A percentile compares a stretch with the other conserved stretches of the same genome.
Conservation (phyloP, 2,329 filamentous ascomycete genomes). For the Dactylonectria estremocensis region DNA sequence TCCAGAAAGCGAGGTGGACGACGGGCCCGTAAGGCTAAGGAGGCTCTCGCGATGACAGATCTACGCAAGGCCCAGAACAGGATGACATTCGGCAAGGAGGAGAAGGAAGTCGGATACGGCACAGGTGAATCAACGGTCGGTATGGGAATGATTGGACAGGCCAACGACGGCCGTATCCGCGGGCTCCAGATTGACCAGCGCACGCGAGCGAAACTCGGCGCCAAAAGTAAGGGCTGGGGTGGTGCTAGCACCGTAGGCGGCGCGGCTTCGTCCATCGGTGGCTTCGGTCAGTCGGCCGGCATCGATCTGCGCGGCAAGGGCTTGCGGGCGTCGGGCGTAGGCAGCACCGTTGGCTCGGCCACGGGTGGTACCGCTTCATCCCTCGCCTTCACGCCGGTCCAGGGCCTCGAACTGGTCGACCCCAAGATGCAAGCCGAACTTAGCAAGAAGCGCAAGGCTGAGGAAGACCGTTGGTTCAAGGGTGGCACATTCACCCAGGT, state of each 20-base stretch:
- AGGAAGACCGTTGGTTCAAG: conserved; percentile 97
- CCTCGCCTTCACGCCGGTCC: conserved; percentile 93
- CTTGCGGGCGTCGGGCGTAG: conserved; percentile 86
- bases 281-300: conserved; percentile 78
- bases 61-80: conserved; percentile 96
- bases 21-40: conserved; percentile 93
- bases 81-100: conserved; percentile 95
- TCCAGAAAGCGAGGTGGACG: conserved; percentile 92
- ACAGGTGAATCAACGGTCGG: conserved; percentile 88
- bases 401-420: conserved; percentile 95
- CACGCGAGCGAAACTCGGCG: conserved; percentile 92
- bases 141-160: conserved; percentile 94
- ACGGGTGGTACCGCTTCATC: conserved; percentile 88
- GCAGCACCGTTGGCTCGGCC: conserved; percentile 72
- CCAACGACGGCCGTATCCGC: conserved; percentile 90
- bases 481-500: conserved; percentile 97
- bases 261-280: conserved; percentile 85
- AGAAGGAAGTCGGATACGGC: conserved; percentile 93
- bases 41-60: conserved; percentile 97
- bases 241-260: conserved; percentile 76
- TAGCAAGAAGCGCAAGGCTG: conserved; percentile 90
- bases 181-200: conserved; percentile 92
- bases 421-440: conserved; percentile 92
- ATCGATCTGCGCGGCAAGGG: conserved; percentile 84
- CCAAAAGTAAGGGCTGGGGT: conserved; percentile 97